A percentile compares a stretch with the other conserved stretches of the same genome.
Conservation (phyloP, 2,329 filamentous ascomycete genomes). For the Beauveria bassiana region DNA sequence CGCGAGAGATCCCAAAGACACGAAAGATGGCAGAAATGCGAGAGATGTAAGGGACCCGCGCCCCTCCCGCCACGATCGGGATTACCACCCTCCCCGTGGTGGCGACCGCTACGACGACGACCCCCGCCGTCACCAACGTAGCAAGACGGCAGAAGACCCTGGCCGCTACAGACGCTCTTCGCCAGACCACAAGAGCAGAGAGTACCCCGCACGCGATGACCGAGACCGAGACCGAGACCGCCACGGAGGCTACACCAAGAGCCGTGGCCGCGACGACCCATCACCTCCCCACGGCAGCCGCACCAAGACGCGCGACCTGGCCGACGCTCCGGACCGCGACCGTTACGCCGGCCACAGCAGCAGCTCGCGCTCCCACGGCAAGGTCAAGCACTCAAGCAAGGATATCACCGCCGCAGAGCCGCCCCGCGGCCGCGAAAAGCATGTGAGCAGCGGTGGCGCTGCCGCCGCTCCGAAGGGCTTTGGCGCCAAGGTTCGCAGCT, state of each 20-base stretch:
- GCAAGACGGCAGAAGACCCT: conserved; percentile 1
- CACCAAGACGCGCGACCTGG: not conserved
- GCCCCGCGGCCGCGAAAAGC: conserved; percentile 12
- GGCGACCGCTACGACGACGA: conserved; percentile 1
- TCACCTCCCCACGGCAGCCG: not conserved
- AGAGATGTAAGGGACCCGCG: conserved; percentile 1
- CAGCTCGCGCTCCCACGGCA: not conserved
- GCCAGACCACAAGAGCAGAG: not conserved
- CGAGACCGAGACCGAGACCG: conserved; percentile 1
- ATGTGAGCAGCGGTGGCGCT: conserved; percentile 14
- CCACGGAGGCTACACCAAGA: not conserved
- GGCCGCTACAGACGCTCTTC: not conserved
- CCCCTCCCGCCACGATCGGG: not conserved
- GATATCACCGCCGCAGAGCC: not conserved
- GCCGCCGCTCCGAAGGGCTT: not conserved
- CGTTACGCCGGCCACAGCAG: conserved; percentile 1
- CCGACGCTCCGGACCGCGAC: not conserved
- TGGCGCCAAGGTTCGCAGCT: conserved; percentile 19
- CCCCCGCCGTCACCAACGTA: not conserved
- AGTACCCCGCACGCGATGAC: not conserved
- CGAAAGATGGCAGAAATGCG: not conserved
- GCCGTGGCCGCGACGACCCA: not conserved
- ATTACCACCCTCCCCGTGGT: not conserved
- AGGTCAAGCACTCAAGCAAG: conserved; percentile 8
- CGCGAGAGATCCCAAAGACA: not conserved